Percentiles rank a stretch among this genome's conserved stretches.
Conservation (phyloP, 139 green algal species). For the Chlamydomonas applanata region DNA sequence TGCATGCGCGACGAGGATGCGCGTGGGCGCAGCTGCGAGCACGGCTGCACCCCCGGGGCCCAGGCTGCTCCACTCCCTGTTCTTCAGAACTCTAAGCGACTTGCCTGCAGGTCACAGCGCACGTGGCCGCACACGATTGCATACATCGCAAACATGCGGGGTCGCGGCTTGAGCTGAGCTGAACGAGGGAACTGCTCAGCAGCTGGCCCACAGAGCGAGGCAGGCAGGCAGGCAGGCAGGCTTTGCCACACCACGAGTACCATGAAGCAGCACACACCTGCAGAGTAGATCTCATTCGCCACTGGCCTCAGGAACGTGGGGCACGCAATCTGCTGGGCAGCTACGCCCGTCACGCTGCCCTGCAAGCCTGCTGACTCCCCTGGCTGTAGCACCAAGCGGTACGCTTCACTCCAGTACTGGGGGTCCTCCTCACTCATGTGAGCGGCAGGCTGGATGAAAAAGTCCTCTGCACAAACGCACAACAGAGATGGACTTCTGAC, state of each 20-base stretch:
- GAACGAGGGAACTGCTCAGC: too few species aligned
- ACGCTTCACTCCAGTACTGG: not conserved
- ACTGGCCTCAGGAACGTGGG: not conserved
- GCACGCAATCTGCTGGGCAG: not conserved
- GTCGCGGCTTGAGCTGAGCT: too few species aligned
- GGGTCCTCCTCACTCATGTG: not conserved
- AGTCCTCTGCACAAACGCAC: slow-evolving; percentile 4
- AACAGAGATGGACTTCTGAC: too few species aligned
- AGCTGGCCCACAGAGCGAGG: too few species aligned
- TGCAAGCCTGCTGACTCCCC: not conserved
- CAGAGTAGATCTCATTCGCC: not conserved
- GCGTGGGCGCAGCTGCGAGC: too few species aligned
- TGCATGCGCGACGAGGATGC: too few species aligned
- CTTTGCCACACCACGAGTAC: too few species aligned
- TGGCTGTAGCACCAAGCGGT: not conserved
- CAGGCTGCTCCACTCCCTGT: not conserved
- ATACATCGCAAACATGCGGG: not conserved
- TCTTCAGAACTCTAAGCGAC: slow-evolving; percentile 16
- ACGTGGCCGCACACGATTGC: not conserved
- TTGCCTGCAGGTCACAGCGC: slow-evolving; percentile 31
- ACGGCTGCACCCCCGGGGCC: not conserved
- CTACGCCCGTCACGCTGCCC: not conserved
- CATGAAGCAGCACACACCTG: not conserved
- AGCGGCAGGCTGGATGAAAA: not conserved
- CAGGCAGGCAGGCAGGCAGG: too few species aligned